Conservation (phyloP, 805 yeast species). For the Metschnikowia proteae region DNA sequence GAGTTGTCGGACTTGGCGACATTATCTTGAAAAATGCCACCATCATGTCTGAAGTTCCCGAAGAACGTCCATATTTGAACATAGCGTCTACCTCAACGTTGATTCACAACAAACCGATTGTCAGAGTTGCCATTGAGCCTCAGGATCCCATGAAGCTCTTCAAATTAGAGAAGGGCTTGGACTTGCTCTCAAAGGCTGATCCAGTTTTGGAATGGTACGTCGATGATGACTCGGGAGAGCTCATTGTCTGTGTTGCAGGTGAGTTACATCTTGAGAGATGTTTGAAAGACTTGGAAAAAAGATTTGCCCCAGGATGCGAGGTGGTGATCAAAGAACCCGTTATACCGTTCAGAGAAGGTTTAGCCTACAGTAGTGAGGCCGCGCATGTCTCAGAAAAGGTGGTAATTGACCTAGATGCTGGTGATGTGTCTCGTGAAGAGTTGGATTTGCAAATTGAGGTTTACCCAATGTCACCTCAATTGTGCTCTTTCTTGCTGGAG, state of each 20-base stretch:
- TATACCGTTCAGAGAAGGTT: slow-evolving; percentile 90
- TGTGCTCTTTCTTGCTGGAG: slow-evolving; percentile 46
- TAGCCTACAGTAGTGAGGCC: slow-evolving; percentile 43
- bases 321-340: slow-evolving; percentile 85
- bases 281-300: slow-evolving; percentile 79
- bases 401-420: slow-evolving; percentile 14
- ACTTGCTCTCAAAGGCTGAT: slow-evolving; percentile 79
- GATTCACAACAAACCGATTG: slow-evolving; percentile 77
- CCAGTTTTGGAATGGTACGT: slow-evolving; percentile 88
- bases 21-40: slow-evolving; percentile 86
- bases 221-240: slow-evolving; percentile 85
- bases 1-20: slow-evolving; percentile 86
- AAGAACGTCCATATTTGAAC: slow-evolving; percentile 74
- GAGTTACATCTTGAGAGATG: slow-evolving; percentile 95
- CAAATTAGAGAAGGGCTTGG: slow-evolving; percentile 72
- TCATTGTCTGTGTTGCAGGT: slow-evolving; percentile 92
- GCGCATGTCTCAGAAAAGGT: slow-evolving; percentile 11
- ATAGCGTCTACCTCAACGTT: slow-evolving; percentile 46
- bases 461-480: slow-evolving; percentile 53
- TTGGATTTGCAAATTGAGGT: slow-evolving; percentile 50
- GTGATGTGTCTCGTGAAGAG: slow-evolving; percentile 20
- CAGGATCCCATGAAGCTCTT: slow-evolving; percentile 77
- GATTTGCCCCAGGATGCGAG: slow-evolving; percentile 85
- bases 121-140: slow-evolving; percentile 95
- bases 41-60: slow-evolving; percentile 51